Evolutionary conservation across 192 early-diverging fungal species (phyloP).

Genomic region (Backusella westeae): DNA sequence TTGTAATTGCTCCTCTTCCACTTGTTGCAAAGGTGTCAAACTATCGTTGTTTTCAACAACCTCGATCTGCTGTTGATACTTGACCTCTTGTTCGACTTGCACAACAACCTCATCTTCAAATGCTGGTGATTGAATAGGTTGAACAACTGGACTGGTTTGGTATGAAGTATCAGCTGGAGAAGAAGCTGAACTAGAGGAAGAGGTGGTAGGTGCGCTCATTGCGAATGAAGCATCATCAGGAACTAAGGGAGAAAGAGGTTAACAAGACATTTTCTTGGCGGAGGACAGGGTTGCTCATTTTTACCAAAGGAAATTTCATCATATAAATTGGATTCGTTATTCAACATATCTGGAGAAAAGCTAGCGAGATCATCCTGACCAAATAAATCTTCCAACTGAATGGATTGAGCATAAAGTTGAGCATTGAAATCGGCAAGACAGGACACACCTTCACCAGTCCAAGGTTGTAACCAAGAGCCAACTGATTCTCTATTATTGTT

Average conservation of each 20-base stretch:
- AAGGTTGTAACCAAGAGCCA: constrained; percentile 25
- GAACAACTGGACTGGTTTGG: constrained; percentile 3
- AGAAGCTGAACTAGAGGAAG: constrained; percentile 12
- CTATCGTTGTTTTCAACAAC: neutral
- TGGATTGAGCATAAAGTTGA: constrained; percentile 24
- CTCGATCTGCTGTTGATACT: neutral
- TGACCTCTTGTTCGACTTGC: neutral
- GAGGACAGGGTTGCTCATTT: neutral
- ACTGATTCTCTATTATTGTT: constrained; percentile 25
- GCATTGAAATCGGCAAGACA: constrained; percentile 21
- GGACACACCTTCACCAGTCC: constrained; percentile 3
- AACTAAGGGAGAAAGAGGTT: neutral
- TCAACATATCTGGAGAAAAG: neutral
- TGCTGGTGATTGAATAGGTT: neutral
- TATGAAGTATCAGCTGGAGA: constrained; percentile 3
- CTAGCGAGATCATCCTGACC: constrained; percentile 25
- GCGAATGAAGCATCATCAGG: constrained; percentile 2
- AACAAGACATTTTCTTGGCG: neutral
- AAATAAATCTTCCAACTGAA: constrained; percentile 30
- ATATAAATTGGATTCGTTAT: constrained; percentile 18
- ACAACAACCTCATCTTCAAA: neutral
- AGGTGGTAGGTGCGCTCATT: constrained; percentile 17
- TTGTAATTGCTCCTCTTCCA: neutral
- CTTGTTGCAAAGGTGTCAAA: neutral
- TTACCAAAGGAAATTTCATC: constrained; percentile 40